A percentile compares a stretch with the other conserved stretches of the same genome.
Conservation (phyloP, 1,139 yeast species). For the Candida neerlandica region DNA sequence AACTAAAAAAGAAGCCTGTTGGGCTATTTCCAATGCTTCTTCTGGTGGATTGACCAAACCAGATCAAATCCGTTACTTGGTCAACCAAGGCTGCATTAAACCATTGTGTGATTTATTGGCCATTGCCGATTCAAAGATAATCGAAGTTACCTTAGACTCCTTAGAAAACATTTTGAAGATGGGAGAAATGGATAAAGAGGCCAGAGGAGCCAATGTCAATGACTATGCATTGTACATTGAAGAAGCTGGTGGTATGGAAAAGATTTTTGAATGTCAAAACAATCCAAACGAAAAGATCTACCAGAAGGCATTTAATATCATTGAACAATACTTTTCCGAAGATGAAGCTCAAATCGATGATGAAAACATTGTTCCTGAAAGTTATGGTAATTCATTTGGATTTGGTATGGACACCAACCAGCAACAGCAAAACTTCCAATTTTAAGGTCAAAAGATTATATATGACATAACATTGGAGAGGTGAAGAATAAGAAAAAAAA, state of each 20-base stretch:
- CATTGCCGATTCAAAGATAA: conserved; percentile 86
- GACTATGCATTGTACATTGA: conserved; percentile 90
- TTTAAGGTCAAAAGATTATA: conserved; percentile 25
- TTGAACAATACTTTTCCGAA: conserved; percentile 87
- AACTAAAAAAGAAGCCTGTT: conserved; percentile 97
- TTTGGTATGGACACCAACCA: conserved; percentile 67
- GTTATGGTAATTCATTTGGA: conserved; percentile 82
- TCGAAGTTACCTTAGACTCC: conserved; percentile 94
- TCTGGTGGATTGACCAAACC: conserved; percentile 93
- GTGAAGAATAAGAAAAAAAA: neutral
- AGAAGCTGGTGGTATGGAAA: conserved; percentile 98
- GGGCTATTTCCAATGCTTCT: conserved; percentile 98
- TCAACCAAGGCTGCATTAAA: conserved; percentile 93
- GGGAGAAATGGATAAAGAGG: conserved; percentile 91
- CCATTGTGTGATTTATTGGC: conserved; percentile 92
- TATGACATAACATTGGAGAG: neutral
- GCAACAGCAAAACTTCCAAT: conserved; percentile 54
- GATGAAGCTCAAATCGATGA: conserved; percentile 80
- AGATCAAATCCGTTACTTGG: conserved; percentile 90
- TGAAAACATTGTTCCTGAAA: conserved; percentile 79
- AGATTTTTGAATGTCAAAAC: conserved; percentile 89
- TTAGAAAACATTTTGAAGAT: conserved; percentile 89
- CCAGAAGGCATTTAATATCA: conserved; percentile 85
- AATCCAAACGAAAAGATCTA: conserved; percentile 91
- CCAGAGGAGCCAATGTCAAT: conserved; percentile 67